Evolutionary conservation across 306 rosid genomes (phyloP).

Genomic region (Malus sylvestris): DNA sequence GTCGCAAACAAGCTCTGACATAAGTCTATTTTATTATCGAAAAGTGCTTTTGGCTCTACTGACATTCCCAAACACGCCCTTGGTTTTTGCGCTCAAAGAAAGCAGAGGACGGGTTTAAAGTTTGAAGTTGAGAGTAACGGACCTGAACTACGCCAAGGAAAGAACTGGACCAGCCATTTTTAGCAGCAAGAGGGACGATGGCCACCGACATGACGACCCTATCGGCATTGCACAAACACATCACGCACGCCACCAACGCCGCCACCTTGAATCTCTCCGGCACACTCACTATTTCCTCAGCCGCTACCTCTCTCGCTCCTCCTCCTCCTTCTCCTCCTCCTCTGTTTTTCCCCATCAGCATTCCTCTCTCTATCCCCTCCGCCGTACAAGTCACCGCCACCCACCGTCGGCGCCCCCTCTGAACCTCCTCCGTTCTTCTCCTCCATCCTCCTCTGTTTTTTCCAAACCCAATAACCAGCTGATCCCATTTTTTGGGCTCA

Average conservation of each 20-base stretch:
- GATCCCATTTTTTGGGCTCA: constrained; percentile 23
- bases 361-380: constrained; percentile 59
- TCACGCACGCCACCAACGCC: constrained; percentile 60
- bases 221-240: constrained; percentile 90
- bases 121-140: background rate
- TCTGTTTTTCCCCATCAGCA: constrained; percentile 33
- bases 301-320: constrained; percentile 13
- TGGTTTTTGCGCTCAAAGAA: too few species aligned
- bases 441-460: background rate
- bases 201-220: constrained; percentile 97
- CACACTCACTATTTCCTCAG: constrained; percentile 9
- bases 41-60: too few species aligned
- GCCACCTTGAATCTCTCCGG: constrained; percentile 87
- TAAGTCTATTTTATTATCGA: too few species aligned
- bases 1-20: too few species aligned
- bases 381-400: constrained; percentile 49
- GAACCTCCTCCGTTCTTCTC: constrained; percentile 5
- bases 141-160: constrained; percentile 94
- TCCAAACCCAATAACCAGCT: background rate
- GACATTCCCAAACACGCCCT: too few species aligned
- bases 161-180: constrained; percentile 75
- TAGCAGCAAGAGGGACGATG: constrained; percentile 73
- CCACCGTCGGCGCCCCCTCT: constrained; percentile 10
- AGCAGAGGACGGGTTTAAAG: too few species aligned
- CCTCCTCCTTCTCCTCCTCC: constrained; percentile 17